Conservation (phyloP, 2,329 filamentous ascomycete species). For the Apiospora marii region DNA sequence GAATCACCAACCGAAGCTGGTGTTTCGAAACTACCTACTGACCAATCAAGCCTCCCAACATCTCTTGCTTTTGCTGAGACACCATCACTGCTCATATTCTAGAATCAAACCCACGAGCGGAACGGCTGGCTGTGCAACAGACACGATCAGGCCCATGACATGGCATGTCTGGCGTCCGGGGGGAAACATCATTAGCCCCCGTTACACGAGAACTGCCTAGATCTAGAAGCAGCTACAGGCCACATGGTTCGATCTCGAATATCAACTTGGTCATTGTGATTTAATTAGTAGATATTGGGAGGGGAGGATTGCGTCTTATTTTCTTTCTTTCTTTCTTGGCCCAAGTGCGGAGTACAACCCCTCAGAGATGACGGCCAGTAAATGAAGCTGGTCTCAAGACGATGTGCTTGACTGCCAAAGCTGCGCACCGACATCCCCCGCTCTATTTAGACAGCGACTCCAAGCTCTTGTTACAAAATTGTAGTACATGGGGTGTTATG, state of each 20-base stretch:
- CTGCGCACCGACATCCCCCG: conserved; percentile 28
- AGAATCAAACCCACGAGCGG: neutral
- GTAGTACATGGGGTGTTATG: conserved; percentile 32
- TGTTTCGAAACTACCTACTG: neutral
- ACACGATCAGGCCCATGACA: neutral
- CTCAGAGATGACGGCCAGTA: conserved; percentile 27
- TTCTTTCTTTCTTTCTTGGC: conserved; percentile 3
- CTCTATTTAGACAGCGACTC: conserved; percentile 36
- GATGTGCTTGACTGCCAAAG: conserved; percentile 26
- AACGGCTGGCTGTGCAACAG: neutral
- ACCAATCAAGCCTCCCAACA: neutral
- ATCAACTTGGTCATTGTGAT: conserved; percentile 8
- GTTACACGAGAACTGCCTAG: neutral
- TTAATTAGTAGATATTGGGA: conserved; percentile 15
- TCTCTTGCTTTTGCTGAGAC: neutral
- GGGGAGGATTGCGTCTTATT: neutral
- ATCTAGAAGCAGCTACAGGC: neutral
- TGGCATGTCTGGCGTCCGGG: neutral
- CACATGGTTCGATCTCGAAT: neutral
- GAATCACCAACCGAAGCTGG: neutral
- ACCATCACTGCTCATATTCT: conserved; percentile 5
- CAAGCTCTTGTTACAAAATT: conserved; percentile 33
- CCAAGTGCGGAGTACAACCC: neutral
- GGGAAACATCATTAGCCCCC: neutral
- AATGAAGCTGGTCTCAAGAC: conserved; percentile 29